Conservation (phyloP, 2,329 filamentous ascomycete genomes). For the Claviceps citrina region DNA sequence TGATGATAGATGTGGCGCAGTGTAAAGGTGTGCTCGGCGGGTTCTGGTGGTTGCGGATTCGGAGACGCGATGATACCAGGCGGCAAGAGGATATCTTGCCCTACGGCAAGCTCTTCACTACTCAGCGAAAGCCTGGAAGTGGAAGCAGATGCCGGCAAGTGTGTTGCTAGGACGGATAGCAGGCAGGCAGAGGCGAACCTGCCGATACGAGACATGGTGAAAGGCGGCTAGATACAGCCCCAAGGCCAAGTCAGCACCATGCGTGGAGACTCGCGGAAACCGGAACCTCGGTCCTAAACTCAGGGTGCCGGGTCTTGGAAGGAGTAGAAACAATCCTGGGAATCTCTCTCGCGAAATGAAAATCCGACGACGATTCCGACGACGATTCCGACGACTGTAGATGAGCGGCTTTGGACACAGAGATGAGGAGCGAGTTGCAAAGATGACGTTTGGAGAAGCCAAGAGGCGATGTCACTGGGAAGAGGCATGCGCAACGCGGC, state of each 20-base stretch:
- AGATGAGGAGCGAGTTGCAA: too few species aligned
- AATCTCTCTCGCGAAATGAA: too few species aligned
- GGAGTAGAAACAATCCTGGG: neutral
- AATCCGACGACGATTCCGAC: too few species aligned
- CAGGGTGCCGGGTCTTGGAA: neutral
- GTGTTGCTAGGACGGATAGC: slow-evolving; percentile 50
- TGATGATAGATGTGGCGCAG: slow-evolving; percentile 89
- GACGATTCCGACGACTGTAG: too few species aligned
- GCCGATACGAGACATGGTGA: slow-evolving; percentile 31
- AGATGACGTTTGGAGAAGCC: too few species aligned
- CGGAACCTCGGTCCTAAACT: neutral
- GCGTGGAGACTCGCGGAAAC: neutral
- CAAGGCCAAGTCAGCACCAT: slow-evolving; percentile 1
- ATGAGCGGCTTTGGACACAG: too few species aligned
- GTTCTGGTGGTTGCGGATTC: slow-evolving; percentile 26
- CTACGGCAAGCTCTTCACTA: slow-evolving; percentile 18
- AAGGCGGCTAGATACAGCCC: slow-evolving; percentile 4
- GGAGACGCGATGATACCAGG: slow-evolving; percentile 25
- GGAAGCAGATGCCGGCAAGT: slow-evolving; percentile 24
- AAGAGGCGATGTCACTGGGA: too few species aligned
- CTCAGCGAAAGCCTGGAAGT: slow-evolving; percentile 12
- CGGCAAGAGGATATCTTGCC: slow-evolving; percentile 29
- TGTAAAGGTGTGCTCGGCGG: slow-evolving; percentile 44
- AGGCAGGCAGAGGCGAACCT: slow-evolving; percentile 49
- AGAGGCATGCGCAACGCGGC: too few species aligned